Evolutionary conservation across 176 grass and related monocot genomes (phyloP), one percentile per base, ranked within the genome.

Genomic region (Raddia distichophylla): DNA sequence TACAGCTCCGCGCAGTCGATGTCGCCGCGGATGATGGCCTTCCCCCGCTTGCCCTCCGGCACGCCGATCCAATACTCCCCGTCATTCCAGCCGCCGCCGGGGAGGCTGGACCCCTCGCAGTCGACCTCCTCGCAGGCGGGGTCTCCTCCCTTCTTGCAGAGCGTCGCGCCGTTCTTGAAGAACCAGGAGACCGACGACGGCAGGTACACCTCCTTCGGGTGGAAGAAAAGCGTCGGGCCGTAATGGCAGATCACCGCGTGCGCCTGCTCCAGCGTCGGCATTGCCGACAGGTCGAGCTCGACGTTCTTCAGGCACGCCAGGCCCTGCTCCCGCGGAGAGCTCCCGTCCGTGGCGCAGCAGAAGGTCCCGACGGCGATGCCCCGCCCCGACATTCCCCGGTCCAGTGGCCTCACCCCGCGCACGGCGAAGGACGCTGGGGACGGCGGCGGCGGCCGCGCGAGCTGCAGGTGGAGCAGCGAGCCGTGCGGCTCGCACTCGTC

Each of bases 121-220:
- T 84, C 65, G 78, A 91, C 68, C 69, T 65, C 80, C 80, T 89
- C 80, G 19, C 91, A 82, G 17, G 32, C 82, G 47, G 46, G 16
- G 52, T 15, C 80, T 0, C 79, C 73, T 0, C 71, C 90, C 60
- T 70, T 89, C 88, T 7, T 85, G 82, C 84, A 89, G 65, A 95
- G 48, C 72, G 51, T 6, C 55, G 92, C 95, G 0, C 95, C 95
- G 82, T 88, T 94, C 77, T 98, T 71, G 49, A 98, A 98, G 78
- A 84, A 98, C 95, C 95, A 98, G n/a, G 92, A 65, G 64, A 98
- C 88, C 40, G 95, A 98, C n/a, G 95, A 98, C 62, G 95, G 92
- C 77, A 98, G 89, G 87, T 89, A 98, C 19, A 54, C 45, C 69
- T 98, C 95, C 18, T 88, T 93, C 1, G 95, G 95, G 80, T 98